Base-by-base conservation (phyloP, 2,329 filamentous ascomycete species). In the Penicillium paneum region DNA sequence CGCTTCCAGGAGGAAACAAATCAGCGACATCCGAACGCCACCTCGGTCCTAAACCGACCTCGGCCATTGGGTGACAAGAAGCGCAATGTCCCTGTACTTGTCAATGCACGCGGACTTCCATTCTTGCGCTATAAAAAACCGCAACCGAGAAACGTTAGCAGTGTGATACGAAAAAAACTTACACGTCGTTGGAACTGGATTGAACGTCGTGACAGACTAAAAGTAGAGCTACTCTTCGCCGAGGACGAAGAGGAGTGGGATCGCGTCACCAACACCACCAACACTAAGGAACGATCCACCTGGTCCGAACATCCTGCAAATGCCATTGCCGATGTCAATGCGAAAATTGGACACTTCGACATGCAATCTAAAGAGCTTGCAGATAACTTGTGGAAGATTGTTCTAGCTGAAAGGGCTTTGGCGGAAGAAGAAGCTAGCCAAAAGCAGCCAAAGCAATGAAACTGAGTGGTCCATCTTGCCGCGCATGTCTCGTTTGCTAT, bases 111-210 rank as follows among this genome's bases (percentile, higher is more conserved):
- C 8, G 74, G 74, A 13, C 52, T 78, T 11, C 75, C 76, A 2
- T 71, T 77, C 40, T 60, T 78, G 43, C 72, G 74, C 45, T 75
- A 76, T 47, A 75, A 76, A 47, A 78, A 78, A 44, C 76, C 75
- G 1, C 73, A 76, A 48, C 74, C 76, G 8, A 67, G 64, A 55
- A 70, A 67, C 48, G 55, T 78, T 24, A 75, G 71, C 43, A 61
- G 68, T 5, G 63, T 74, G 2, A 63, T 78, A 49, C 67, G 67
- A 42, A 64, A 59, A 29, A 75, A 74, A 46, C 63, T 74, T 17
- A 63, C 63, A 10, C 69, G 62, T 19, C 70, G 74, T 19, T 68
- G 68, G 64, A 67, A 67, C 10, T 61, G 66, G 28, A 69, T 74
- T 34, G 61, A 68, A 38, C 66, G 66, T 32, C 69, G 70, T 13